Conservation (phyloP, 2,329 filamentous ascomycete species). For the Penicillium sp. region DNA sequence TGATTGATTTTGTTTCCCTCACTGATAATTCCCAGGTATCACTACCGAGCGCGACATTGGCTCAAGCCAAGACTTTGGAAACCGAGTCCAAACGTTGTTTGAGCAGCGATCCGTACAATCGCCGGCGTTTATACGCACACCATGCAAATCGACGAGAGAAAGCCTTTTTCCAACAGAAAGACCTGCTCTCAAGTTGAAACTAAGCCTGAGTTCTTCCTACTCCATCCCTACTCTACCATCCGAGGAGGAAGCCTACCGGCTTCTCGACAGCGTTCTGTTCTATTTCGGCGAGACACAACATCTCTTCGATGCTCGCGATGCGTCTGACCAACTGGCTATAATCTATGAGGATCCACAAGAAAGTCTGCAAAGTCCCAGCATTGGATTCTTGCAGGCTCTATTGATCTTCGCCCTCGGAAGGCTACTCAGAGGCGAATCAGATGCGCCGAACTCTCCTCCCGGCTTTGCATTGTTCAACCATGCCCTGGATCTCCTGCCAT, state of each 20-base stretch:
- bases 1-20: too few relatives aligned
- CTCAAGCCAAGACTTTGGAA: constrained; percentile 10
- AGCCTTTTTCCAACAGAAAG: background rate
- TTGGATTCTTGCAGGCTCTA: constrained; percentile 4
- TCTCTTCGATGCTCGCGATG: constrained; percentile 6
- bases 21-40: background rate
- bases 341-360: background rate
- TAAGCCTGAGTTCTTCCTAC: background rate
- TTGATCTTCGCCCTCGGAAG: constrained; percentile 9
- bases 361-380: background rate
- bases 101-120: background rate
- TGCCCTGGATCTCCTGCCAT: constrained; percentile 1
- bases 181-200: background rate
- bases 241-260: constrained; percentile 4
- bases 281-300: constrained; percentile 9
- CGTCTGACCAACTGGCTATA: constrained; percentile 4
- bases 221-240: background rate
- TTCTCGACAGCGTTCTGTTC: constrained; percentile 5
- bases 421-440: constrained; percentile 3
- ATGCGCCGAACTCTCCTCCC: background rate
- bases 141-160: background rate
- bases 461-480: constrained; percentile 1
- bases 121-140: background rate
- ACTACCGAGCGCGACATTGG: constrained; percentile 16
- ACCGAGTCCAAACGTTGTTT: constrained; percentile 7